Base-by-base conservation (phyloP, 2,329 filamentous ascomycete species). In the Venturiaceae sp. region DNA sequence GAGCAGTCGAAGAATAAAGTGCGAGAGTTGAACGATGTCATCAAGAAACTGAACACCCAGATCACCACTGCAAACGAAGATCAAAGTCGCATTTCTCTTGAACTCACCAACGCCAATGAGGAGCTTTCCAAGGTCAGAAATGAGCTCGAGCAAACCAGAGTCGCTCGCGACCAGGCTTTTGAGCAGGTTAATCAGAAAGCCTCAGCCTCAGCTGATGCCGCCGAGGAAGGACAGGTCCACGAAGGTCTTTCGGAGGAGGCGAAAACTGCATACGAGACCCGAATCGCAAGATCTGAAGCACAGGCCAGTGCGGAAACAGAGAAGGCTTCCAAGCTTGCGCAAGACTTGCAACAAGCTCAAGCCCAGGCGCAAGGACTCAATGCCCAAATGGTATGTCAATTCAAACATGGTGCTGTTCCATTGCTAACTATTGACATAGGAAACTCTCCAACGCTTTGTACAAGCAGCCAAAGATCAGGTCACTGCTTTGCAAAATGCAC, bases 281-380 rank as follows among this genome's bases (percentile, higher is more conserved):
- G 69, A 37, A 59, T 72, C 33, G 64, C 62, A n/a, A 67, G 70
- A 55, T 74, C 76, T 21, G 74, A 78, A 61, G 67, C 66, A 16
- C 68, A 66, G 56, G 73, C 71, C 13, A 68, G 66, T 16, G 69
- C 72, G 44, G 72, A 77, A 56, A 65, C 70, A 16, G 67, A 67
- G 32, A 66, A 70, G 53, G 66, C 71, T 16, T 67, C 71, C 14
- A 62, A 62, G 53, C 63, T 77, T 30, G 65, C 69, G 58, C 64
- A 65, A 5, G 66, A 77, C 58, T 65, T 72, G 19, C 75, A 82
- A 28, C 74, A 74, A 21, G 79, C 84, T 1, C 82, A 87, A 67
- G 76, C 82, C 30, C 83, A 79, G 66, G 82, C 86, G 8, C 76
- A 79, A 3, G 84, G 87, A 63, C 80, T 82, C 52, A 85, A 90